Base-by-base conservation (phyloP, 2,329 filamentous ascomycete species). In the Penicillium sp. region DNA sequence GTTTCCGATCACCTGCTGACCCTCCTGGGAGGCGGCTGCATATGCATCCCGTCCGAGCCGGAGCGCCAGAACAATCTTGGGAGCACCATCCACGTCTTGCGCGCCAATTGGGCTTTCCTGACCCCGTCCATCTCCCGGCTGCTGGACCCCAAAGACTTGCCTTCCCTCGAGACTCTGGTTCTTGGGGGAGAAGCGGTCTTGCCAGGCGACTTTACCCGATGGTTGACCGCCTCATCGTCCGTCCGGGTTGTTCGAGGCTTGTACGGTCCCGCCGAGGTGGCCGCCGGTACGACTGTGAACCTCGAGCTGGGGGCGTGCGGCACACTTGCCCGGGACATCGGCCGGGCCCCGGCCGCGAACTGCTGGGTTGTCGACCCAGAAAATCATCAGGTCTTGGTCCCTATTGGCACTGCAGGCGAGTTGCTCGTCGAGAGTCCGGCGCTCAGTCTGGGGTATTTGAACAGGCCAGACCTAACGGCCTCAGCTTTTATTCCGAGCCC, bases 21-120 rank as follows among this genome's bases (percentile, higher is more conserved):
- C 4, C 35, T 55, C 7, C 15, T 17, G n/a, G n/a, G 17, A 9
- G 53, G 53, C n/a, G 53, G 35, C 6, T 55, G 53, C 28, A 15
- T 55, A 13, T 55, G 53, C 38, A 44, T 55, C 12, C 53, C 53
- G 17, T 55, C 53, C 12, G 53, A 40, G n/a, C 17, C 35, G 37
- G 35, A 55, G 22, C n/a, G 35, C 24, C 22, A 42, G 33, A 26
- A 28, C 28, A 10, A 55, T 30, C 37, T 55, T 19, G 53, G 22
- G 17, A 7, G 12, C 3, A 13, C 35, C 10, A 40, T 55, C 9
- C 3, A 42, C 22, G 7, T 12, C 28, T 42, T 42, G 7, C 9
- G 28, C 3, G 53, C 22, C 10, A 55, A 19, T n/a, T 30, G 24
- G 35, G 22, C n/a, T 17, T 15, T 42, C 17, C 24, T 55, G n/a